phyloP scores from a whole-genome alignment of 169 alveolate genomes.

The Miamiensis avidus region DNA sequence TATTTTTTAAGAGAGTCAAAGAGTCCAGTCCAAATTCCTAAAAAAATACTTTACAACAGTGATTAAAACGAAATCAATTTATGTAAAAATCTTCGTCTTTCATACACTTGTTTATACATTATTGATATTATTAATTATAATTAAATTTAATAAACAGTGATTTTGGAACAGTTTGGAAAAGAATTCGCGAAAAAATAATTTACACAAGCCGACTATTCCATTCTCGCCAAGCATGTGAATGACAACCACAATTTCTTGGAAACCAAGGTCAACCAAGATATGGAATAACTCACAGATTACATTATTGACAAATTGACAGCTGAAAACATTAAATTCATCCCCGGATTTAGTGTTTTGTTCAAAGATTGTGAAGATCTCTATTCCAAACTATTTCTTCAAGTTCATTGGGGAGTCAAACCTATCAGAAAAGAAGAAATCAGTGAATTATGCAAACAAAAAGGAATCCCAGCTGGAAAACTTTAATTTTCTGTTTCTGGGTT shows the following conservation, averaged over 20 bases:
- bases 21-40: not conserved
- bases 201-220: not conserved
- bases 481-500: not conserved
- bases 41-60: not conserved
- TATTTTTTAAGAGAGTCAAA: not conserved
- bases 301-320: not conserved
- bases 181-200: not conserved
- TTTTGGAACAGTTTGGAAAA: not conserved
- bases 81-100: too few relatives aligned
- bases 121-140: too few relatives aligned
- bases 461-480: not conserved
- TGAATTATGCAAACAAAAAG: not conserved
- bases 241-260: not conserved
- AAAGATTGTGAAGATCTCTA: not conserved
- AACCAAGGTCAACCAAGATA: not conserved
- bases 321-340: conserved; percentile 5
- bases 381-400: not conserved
- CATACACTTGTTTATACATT: too few relatives aligned
- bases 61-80: not conserved
- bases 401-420: conserved; percentile 18
- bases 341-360: conserved; percentile 6
- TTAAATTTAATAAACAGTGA: not conserved
- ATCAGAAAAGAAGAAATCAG: conserved; percentile 4
- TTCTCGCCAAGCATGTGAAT: conserved; percentile 8
- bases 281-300: not conserved